A percentile compares a stretch with the other conserved stretches of the same genome.
Conservation (phyloP, 345 rosid genomes). For the Physaria fendleri region DNA sequence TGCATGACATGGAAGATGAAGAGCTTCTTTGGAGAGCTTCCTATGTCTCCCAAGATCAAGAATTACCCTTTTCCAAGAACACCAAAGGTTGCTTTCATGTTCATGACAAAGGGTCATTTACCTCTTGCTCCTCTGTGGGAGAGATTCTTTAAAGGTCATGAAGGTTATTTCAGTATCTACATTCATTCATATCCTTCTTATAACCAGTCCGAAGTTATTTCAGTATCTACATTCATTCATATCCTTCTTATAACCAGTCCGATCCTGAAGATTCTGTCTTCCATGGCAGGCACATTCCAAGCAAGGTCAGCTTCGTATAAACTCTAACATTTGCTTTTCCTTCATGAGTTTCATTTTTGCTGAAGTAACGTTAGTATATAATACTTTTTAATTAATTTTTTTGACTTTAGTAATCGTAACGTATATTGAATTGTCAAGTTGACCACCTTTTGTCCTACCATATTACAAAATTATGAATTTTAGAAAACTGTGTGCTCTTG, state of each 20-base stretch:
- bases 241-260: constrained; percentile 43
- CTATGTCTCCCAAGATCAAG: constrained; percentile 36
- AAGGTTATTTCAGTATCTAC: constrained; percentile 55
- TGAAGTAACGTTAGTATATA: neutral
- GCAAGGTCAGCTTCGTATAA: constrained; percentile 47
- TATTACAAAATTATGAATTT: neutral
- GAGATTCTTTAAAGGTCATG: constrained; percentile 60
- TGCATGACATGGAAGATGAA: constrained; percentile 66
- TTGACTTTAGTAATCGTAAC: neutral
- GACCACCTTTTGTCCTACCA: neutral
- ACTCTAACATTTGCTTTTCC: neutral
- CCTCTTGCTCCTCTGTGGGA: constrained; percentile 80
- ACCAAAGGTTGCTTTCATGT: constrained; percentile 81
- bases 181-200: constrained; percentile 58
- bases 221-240: constrained; percentile 63
- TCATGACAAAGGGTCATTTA: constrained; percentile 65
- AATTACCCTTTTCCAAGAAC: constrained; percentile 41
- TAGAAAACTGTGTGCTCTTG: neutral
- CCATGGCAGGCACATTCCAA: constrained; percentile 60
- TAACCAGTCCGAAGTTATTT: constrained; percentile 38
- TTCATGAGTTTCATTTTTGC: neutral
- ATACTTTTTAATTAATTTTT: too few relatives aligned
- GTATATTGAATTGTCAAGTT: neutral
- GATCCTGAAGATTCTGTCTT: constrained; percentile 49
- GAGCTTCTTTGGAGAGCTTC: constrained; percentile 80